These are phyloP conservation scores for Cercospora janseana DNA, from an alignment of 2,329 filamentous ascomycete species.

Conservation along the genomic window DNA sequence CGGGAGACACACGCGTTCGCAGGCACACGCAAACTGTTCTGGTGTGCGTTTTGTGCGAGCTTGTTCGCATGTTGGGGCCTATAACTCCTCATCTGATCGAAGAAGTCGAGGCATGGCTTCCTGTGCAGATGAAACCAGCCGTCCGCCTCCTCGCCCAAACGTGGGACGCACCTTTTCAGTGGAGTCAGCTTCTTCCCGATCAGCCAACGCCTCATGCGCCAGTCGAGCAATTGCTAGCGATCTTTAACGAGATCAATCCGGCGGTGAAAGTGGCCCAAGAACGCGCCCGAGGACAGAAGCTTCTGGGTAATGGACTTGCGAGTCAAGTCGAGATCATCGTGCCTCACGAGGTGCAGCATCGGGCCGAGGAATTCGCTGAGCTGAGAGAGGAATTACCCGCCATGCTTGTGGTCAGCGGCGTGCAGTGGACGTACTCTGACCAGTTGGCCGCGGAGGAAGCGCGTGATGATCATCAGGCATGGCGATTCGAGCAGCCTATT, in stretches of 20 bases:
- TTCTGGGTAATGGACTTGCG: slow-evolving; percentile 77
- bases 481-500: slow-evolving; percentile 47
- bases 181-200: not conserved
- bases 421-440: slow-evolving; percentile 28
- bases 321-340: slow-evolving; percentile 61
- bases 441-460: slow-evolving; percentile 16
- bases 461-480: slow-evolving; percentile 35
- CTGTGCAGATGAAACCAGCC: slow-evolving; percentile 41
- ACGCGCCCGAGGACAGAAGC: slow-evolving; percentile 65
- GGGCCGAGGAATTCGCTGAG: slow-evolving; percentile 11
- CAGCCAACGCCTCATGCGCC: slow-evolving; percentile 23
- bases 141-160: slow-evolving; percentile 31
- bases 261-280: slow-evolving; percentile 77
- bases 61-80: slow-evolving; percentile 76
- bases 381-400: slow-evolving; percentile 38
- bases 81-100: slow-evolving; percentile 81
- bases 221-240: slow-evolving; percentile 49
- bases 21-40: slow-evolving; percentile 57
- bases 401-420: slow-evolving; percentile 46
- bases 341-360: slow-evolving; percentile 14
- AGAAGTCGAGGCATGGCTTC: slow-evolving; percentile 80
- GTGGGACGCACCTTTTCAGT: slow-evolving; percentile 29
- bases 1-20: slow-evolving; percentile 66
- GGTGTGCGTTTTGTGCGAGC: slow-evolving; percentile 63
- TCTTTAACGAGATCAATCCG: slow-evolving; percentile 53